A percentile compares a stretch with the other conserved stretches of the same genome.
phyloP scores from a whole-genome alignment of 2,329 filamentous ascomycete species.

The Penicillium sclerotigenum region DNA sequence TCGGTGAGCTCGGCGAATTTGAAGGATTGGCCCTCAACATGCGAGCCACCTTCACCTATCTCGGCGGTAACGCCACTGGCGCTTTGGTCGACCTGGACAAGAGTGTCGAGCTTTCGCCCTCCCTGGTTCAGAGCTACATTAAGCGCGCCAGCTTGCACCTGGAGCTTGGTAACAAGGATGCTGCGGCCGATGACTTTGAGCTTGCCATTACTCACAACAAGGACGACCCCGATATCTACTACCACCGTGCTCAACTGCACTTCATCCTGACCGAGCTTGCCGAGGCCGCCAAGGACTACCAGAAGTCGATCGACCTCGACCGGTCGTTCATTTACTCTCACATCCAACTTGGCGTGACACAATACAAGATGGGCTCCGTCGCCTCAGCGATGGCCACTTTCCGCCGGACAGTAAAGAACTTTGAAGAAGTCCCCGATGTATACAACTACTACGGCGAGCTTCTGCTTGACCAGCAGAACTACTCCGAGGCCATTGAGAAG shows the following conservation, averaged over 20 bases:
- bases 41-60: conserved; percentile 91
- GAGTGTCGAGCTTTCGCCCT: conserved; percentile 85
- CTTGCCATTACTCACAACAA: conserved; percentile 79
- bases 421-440: conserved; percentile 91
- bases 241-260: conserved; percentile 96
- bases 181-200: conserved; percentile 82
- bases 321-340: conserved; percentile 97
- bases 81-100: conserved; percentile 84
- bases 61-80: conserved; percentile 80
- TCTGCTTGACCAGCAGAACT: conserved; percentile 93
- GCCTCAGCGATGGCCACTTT: conserved; percentile 98
- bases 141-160: conserved; percentile 98
- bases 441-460: conserved; percentile 99
- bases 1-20: conserved; percentile 73
- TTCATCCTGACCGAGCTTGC: conserved; percentile 95
- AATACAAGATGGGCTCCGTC: conserved; percentile 99
- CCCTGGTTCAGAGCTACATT: conserved; percentile 93
- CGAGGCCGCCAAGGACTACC: conserved; percentile 95
- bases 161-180: conserved; percentile 85
- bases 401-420: conserved; percentile 96
- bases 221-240: conserved; percentile 94
- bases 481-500: conserved; percentile 90
- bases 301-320: conserved; percentile 97
- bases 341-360: conserved; percentile 97
- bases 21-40: conserved; percentile 95